Base-by-base conservation (phyloP, 1,139 yeast genomes). In the Debaryomycetaceae sp. region DNA sequence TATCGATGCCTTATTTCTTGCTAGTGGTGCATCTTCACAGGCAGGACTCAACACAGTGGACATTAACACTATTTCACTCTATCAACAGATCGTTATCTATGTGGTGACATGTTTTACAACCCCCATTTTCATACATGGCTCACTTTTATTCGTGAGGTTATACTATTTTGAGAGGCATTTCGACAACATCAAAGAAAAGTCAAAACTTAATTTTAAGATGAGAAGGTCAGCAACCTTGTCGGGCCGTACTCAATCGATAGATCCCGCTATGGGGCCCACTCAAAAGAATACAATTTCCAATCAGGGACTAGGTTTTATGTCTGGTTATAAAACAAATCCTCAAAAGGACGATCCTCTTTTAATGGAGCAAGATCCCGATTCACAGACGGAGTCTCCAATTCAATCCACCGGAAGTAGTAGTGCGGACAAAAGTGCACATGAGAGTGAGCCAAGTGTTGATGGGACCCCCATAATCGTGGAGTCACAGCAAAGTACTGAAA, bases 151-250 rank as follows among this genome's bases (percentile, higher is more conserved):
- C 53, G 72, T 91, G n/a, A 75, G 98, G 43, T 69, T 93, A 40
- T 88, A 87, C 60, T 87, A 96, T 87, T 93, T 88, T 64, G 97
- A 91, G 60, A 78, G 90, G 50, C 80, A 86, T 55, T 90, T 95
- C 62, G 93, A 88, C 60, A 81, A 84, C 53, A 91, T 95, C 58
- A 84, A 84, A 52, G 81, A 76, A 46, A 76, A 77, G 44, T 87
- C 96, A 20, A 87, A 86, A 58, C 61, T 80, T 51, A 85, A 90
- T 58, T 85, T 82, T 59, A 78, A 81, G 59, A 84, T 88, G 87
- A 78, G 97, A 56, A 73, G 95, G 46, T 78, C 87, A 0, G 87
- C 87, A 34, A 88, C 96, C 0, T 60, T 86, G 47, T 82, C 87
- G 33, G 83, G 85, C 2, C 69, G 85, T 46, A 69, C 82, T 0